Conservation (phyloP, 1,139 yeast genomes). For the Pichia sp. region DNA sequence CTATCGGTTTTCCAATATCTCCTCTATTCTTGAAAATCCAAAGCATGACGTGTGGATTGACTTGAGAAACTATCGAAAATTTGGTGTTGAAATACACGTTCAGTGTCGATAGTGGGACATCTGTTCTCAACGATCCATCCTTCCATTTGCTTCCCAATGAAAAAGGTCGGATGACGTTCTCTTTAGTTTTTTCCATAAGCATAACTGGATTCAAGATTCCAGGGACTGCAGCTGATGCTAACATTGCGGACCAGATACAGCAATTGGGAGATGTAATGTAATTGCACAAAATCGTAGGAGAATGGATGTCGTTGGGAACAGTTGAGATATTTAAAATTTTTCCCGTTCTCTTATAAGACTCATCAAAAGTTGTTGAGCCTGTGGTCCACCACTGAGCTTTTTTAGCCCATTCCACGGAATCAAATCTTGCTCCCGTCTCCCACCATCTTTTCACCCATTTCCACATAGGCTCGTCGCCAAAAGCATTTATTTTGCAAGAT, state of each 20-base stretch:
- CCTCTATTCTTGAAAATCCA: slow-evolving; percentile 80
- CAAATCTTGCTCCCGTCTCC: slow-evolving; percentile 76
- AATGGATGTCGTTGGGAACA: slow-evolving; percentile 78
- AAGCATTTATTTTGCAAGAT: slow-evolving; percentile 65
- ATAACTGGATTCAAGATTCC: slow-evolving; percentile 82
- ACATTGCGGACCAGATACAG: slow-evolving; percentile 73
- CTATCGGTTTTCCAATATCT: slow-evolving; percentile 75
- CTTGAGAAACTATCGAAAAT: slow-evolving; percentile 75
- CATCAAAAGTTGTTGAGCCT: slow-evolving; percentile 71
- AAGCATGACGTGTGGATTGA: slow-evolving; percentile 74
- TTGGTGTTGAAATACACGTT: slow-evolving; percentile 77
- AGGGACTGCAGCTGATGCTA: slow-evolving; percentile 81
- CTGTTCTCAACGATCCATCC: slow-evolving; percentile 71
- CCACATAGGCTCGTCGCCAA: slow-evolving; percentile 57
- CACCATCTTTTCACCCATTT: slow-evolving; percentile 64
- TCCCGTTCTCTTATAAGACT: slow-evolving; percentile 66
- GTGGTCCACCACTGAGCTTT: slow-evolving; percentile 65
- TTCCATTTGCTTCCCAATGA: slow-evolving; percentile 74
- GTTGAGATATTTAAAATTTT: slow-evolving; percentile 68
- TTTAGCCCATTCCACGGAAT: slow-evolving; percentile 70
- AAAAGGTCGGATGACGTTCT: slow-evolving; percentile 53
- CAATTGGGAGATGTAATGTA: slow-evolving; percentile 76
- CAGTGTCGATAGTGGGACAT: slow-evolving; percentile 63
- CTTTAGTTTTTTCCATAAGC: slow-evolving; percentile 60
- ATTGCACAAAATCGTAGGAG: slow-evolving; percentile 76